Evolutionary conservation across 2,329 filamentous ascomycete species (phyloP), one percentile per base, ranked within the genome.

Genomic region (Fusarium sororula): DNA sequence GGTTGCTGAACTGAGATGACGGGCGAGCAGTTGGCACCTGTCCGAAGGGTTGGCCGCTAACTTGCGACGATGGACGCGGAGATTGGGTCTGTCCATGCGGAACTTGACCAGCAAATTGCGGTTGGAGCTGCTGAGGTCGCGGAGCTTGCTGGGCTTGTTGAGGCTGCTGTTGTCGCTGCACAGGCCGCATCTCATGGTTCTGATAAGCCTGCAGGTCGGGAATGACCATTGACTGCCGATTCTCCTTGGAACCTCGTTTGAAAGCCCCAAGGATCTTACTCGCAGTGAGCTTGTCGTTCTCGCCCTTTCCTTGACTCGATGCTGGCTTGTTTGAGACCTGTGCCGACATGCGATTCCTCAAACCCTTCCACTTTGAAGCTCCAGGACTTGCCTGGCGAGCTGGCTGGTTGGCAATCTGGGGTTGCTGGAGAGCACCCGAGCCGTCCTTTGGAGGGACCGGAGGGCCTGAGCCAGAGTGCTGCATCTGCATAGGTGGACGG

Each of bases 351-450:
- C 81, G 77, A 38, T 78, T 81, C 62, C 63, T 80, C 24, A 83
- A 51, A 5, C 77, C 81, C 64, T 81, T 83, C 81, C 81, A 82
- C 48, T 78, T 80, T 8, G 79, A 81, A 10, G 76, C 75, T 20
- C 59, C 67, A 20, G 77, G 71, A 37, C 73, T 72, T 15, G 72
- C 72, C 35, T 78, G 70, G 14, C 72, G 73, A 58, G 57, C 35
- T 10, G 66, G 67, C 15, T 56, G 61, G 47, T 74, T 64, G 17
- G 65, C 47, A 17, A 53, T 50, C 32, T 64, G 68, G 14, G 64
- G 57, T 18, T 70, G 69, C 30, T 63, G 65, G 32, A 55, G 51
- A 51, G 41, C 45, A 18, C 54, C 38, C 57, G 55, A 54, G 41
- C 37, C 53, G 9, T 76, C 65, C 37, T 75, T 74, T 5, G 61